Percentiles rank a stretch among this genome's conserved stretches.
Conservation (phyloP, 2,329 filamentous ascomycete genomes). For the Cladosporium cucumerinum region DNA sequence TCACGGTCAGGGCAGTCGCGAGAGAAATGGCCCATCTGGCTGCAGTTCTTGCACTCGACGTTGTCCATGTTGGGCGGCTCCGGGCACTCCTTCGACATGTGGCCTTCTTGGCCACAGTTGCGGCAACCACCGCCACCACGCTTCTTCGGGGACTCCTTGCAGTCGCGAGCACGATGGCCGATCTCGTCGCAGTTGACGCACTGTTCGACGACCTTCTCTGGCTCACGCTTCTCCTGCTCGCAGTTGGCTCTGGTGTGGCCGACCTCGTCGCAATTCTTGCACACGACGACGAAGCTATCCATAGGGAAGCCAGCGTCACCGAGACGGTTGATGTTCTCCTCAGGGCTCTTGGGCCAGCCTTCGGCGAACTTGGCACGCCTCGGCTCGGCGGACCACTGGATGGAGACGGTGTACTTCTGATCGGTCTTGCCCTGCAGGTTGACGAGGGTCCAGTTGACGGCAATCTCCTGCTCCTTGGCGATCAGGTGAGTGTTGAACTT, state of each 20-base stretch:
- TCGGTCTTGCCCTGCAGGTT: constrained; percentile 64
- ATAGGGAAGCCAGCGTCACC: constrained; percentile 50
- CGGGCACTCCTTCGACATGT: constrained; percentile 39
- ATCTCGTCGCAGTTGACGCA: constrained; percentile 52
- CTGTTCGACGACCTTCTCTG: constrained; percentile 39
- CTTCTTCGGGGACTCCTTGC: constrained; percentile 53
- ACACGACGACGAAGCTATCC: constrained; percentile 50
- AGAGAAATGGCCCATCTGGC: constrained; percentile 37
- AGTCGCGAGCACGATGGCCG: constrained; percentile 60
- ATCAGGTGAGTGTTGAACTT: constrained; percentile 60
- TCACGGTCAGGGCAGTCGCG: constrained; percentile 32
- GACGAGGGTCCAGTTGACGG: constrained; percentile 63
- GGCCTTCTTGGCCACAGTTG: constrained; percentile 33
- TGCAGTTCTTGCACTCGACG: constrained; percentile 44
- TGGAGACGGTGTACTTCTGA: constrained; percentile 50
- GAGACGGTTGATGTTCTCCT: constrained; percentile 53
- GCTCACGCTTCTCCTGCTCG: constrained; percentile 43
- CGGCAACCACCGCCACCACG: constrained; percentile 38
- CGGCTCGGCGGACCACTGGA: constrained; percentile 47
- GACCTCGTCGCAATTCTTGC: constrained; percentile 49
- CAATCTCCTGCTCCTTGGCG: constrained; percentile 55
- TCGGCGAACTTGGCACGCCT: constrained; percentile 45
- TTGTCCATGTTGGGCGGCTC: constrained; percentile 37
- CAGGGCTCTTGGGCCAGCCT: constrained; percentile 48
- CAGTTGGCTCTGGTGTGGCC: constrained; percentile 50